Evolutionary conservation across 306 rosid species (phyloP).

Genomic region (Castanea mollissima): DNA sequence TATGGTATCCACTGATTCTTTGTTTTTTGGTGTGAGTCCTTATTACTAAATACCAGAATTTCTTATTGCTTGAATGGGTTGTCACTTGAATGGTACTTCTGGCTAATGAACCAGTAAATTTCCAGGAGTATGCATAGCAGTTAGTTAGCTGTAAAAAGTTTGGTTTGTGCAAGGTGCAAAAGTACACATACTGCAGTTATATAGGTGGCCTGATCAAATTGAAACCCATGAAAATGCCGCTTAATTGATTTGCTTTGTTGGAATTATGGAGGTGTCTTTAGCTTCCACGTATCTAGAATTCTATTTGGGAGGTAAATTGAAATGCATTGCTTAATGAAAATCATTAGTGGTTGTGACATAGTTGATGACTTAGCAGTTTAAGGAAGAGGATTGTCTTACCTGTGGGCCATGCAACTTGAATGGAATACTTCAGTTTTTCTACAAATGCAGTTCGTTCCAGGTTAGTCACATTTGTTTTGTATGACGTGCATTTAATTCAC

Average conservation of each 20-base stretch:
- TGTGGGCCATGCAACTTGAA: not conserved
- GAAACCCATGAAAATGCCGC: not conserved
- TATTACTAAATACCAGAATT: not conserved
- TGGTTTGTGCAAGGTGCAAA: not conserved
- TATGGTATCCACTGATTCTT: not conserved
- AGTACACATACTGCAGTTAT: not conserved
- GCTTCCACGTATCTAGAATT: not conserved
- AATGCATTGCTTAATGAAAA: not conserved
- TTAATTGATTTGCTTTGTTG: not conserved
- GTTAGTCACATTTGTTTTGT: no score
- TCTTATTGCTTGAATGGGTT: not conserved
- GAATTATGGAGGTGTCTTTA: not conserved
- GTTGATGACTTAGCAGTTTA: no score
- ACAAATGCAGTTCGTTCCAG: no score
- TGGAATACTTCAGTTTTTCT: no score
- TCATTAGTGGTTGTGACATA: not conserved
- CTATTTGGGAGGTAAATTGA: not conserved
- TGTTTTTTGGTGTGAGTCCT: not conserved
- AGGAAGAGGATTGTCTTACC: not conserved
- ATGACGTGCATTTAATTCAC: no score
- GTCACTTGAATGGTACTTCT: not conserved
- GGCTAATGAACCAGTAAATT: not conserved
- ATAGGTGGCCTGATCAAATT: not conserved
- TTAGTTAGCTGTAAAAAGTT: not conserved
- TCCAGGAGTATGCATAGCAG: not conserved